Base-by-base conservation (phyloP, 768 basidiomycete species). In the Kwoniella shandongensis region DNA sequence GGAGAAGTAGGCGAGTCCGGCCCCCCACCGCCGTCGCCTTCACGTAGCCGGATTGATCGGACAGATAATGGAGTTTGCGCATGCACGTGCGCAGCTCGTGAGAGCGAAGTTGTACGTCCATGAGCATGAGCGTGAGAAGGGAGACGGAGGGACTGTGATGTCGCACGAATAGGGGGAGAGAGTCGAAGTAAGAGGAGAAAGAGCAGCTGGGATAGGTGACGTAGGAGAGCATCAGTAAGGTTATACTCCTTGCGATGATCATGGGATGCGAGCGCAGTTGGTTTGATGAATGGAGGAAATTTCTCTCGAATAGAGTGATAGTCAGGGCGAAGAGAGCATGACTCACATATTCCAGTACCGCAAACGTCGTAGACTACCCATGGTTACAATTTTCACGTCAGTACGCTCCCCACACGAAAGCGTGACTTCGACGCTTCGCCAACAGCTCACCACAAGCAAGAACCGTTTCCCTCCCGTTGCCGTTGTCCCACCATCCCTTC, bases 141-240 rank as follows among this genome's bases (percentile, higher is more conserved):
- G 13, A 64, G 57, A 18, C 62, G 42, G 44, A 67, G 32, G 1
- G 66, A 52, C 25, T 58, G 45, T 26, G 49, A 20, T 26, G 55
- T 26, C 25, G 57, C 49, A 15, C 49, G 30, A 17, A 42, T n/a
- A 11, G 51, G 47, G 2, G 69, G 69, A 2, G 66, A 71, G 20
- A 71, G 63, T 15, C 69, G 66, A 17, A 71, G 69, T 15, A 67
- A 54, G 44, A 64, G 41, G 27, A 71, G 52, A 35, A 61, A 71
- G 15, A 46, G 25, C 23, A 71, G 46, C 69, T 71, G 36, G 13
- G 7, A 23, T 2, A 40, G 35, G 23, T 20, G 11, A 18, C 32
- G 38, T 18, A 49, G 17, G 29, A 25, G n/a, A 32, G 7, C 26
- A 13, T 51, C 10, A 20, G 17, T 3, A 11, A 18, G 26, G 4